phyloP scores from a whole-genome alignment of 2,329 filamentous ascomycete species.

The Ceratocystis lukuohia region DNA sequence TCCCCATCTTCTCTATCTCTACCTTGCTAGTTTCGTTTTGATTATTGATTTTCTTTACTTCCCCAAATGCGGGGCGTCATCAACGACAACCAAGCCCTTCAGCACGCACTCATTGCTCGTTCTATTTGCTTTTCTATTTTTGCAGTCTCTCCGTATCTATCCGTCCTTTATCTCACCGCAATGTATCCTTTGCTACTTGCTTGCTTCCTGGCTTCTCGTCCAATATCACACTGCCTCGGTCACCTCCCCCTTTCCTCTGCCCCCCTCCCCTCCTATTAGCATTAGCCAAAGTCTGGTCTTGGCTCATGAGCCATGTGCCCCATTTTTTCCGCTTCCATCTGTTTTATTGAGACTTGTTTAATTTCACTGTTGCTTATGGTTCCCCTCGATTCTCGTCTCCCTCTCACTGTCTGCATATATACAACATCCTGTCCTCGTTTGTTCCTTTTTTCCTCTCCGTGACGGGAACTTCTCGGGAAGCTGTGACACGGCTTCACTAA shows the following conservation, averaged over 20 bases:
- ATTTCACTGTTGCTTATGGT: not conserved
- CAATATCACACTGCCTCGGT: not conserved
- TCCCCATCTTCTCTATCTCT: not conserved
- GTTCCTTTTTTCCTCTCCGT: no score
- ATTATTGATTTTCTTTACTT: not conserved
- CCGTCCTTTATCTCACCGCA: not conserved
- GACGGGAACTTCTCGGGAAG: not conserved
- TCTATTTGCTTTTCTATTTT: no score
- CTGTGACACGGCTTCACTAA: not conserved
- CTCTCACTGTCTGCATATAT: not conserved
- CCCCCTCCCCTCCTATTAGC: not conserved
- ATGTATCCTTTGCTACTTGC: no score
- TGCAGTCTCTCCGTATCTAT: not conserved
- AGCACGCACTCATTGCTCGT: no score
- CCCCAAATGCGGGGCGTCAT: no score
- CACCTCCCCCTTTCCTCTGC: not conserved
- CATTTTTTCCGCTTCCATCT: not conserved
- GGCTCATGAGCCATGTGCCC: not conserved
- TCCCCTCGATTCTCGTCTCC: not conserved
- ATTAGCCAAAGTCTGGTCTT: not conserved
- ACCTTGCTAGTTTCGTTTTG: not conserved
- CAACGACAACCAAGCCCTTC: not conserved
- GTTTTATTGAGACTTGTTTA: not conserved
- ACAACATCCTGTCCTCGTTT: no score
- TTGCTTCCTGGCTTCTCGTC: not conserved